phyloP scores from a whole-genome alignment of 345 rosid species.

The Euclidium syriacum region DNA sequence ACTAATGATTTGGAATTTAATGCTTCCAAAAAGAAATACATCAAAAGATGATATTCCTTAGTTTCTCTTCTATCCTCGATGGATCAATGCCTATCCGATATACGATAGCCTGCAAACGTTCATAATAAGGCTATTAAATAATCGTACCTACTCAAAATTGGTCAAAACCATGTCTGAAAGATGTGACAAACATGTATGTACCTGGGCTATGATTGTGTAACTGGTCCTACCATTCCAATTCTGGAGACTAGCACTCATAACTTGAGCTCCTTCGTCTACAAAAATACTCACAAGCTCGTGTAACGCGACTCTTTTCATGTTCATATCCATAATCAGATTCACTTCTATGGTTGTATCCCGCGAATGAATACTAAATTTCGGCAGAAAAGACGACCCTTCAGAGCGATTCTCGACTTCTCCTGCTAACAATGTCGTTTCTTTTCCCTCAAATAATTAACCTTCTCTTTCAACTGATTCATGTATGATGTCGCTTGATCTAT shows the following conservation, averaged over 20 bases:
- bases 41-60: conserved; percentile 11
- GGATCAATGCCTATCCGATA: conserved; percentile 22
- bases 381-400: conserved; percentile 1
- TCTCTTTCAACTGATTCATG: conserved; percentile 19
- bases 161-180: not conserved
- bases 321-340: conserved; percentile 5
- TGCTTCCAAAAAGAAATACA: too few relatives aligned
- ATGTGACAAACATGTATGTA: too few relatives aligned
- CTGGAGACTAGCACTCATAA: conserved; percentile 16
- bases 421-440: conserved; percentile 16
- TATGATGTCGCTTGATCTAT: conserved; percentile 14
- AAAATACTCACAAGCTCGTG: conserved; percentile 22
- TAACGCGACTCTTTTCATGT: conserved; percentile 11
- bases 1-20: too few relatives aligned
- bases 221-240: conserved; percentile 5
- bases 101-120: conserved; percentile 21
- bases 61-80: conserved; percentile 17
- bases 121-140: too few relatives aligned
- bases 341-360: conserved; percentile 17
- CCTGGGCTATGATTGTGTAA: conserved; percentile 17
- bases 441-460: not conserved
- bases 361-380: conserved; percentile 6
- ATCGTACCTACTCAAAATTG: not conserved
- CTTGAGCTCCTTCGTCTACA: conserved; percentile 30
- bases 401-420: not conserved